Evolutionary conservation across 176 grass and related monocot species (phyloP).

Genomic region (Microstegium vimineum): DNA sequence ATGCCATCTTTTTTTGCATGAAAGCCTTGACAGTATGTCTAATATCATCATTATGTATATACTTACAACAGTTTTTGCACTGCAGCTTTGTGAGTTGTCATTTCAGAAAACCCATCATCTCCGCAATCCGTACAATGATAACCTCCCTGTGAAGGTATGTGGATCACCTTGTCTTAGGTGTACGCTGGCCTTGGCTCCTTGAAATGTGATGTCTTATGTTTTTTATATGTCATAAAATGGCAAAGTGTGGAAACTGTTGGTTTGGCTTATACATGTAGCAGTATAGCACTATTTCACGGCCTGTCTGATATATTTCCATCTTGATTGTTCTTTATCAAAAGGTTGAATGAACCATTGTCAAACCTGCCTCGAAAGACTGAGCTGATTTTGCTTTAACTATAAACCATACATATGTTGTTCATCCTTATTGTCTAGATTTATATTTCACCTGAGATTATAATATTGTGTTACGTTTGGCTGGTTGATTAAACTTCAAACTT

Average conservation of each 20-base stretch:
- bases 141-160: conserved; percentile 94
- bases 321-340: conserved; percentile 2
- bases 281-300: not conserved
- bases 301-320: not conserved
- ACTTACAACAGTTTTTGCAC: conserved; percentile 36
- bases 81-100: conserved; percentile 96
- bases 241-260: not conserved
- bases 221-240: not conserved
- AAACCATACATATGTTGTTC: not conserved
- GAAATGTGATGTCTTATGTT: not conserved
- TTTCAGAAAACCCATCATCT: conserved; percentile 99
- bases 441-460: conserved; percentile 1
- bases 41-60: conserved; percentile 13
- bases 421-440: not conserved
- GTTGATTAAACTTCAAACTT: not conserved
- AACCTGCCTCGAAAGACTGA: not conserved
- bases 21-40: not conserved
- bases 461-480: not conserved
- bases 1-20: not conserved
- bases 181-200: not conserved
- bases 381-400: not conserved
- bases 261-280: not conserved
- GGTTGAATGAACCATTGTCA: not conserved
- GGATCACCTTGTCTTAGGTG: conserved; percentile 1
- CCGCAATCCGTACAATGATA: conserved; percentile 98